phyloP scores from a whole-genome alignment of 495 filamentous ascomycete species.

The Jackrogersella minutella region DNA sequence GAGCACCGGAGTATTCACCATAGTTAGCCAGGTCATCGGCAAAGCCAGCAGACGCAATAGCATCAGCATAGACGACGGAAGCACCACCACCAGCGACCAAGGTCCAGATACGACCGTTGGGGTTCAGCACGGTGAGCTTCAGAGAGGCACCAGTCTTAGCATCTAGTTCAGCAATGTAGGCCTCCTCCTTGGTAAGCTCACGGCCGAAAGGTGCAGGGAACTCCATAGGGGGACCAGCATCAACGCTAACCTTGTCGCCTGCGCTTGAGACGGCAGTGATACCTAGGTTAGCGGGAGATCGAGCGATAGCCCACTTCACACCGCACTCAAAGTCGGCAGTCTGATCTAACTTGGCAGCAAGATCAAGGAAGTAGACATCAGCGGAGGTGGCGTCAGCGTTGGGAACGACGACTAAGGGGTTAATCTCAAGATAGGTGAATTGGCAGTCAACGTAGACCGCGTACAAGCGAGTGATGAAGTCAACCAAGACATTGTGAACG shows the following conservation, averaged over 20 bases:
- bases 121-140: conserved; percentile 96
- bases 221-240: conserved; percentile 97
- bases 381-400: conserved; percentile 91
- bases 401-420: conserved; percentile 96
- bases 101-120: conserved; percentile 93
- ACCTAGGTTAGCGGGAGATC: conserved; percentile 85
- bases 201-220: conserved; percentile 99
- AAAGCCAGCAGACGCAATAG: conserved; percentile 96
- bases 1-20: conserved; percentile 98
- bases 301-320: conserved; percentile 96
- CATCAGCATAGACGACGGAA: conserved; percentile 98
- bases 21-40: conserved; percentile 98
- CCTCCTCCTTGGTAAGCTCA: conserved; percentile 97
- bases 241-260: conserved; percentile 84
- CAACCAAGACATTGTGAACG: conserved; percentile 95
- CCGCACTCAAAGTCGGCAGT: conserved; percentile 99
- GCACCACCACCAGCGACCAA: conserved; percentile 99
- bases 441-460: conserved; percentile 98
- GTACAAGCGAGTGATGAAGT: conserved; percentile 83
- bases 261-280: conserved; percentile 65
- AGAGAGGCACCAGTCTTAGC: conserved; percentile 99
- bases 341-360: conserved; percentile 98
- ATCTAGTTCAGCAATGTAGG: conserved; percentile 97
- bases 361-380: conserved; percentile 96
- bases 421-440: conserved; percentile 99